Base-by-base conservation (phyloP, 495 filamentous ascomycete genomes). In the Penicillium cosmopolitanum region DNA sequence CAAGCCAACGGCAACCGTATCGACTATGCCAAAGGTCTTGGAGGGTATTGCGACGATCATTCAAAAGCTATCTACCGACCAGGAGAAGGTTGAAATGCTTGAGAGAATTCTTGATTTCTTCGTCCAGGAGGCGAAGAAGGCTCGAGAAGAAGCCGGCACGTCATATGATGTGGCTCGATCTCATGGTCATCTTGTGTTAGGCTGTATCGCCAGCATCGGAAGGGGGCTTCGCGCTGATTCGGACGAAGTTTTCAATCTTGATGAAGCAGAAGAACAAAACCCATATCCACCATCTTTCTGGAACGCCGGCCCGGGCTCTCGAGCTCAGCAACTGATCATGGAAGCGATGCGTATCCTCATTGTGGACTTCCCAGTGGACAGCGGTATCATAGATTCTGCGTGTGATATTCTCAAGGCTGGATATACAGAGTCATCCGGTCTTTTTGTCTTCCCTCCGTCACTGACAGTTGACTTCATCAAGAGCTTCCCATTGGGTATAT, bases 11-110 rank as follows among this genome's bases (percentile, higher is more conserved):
- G 80, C 89, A 8, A 90, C 92, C 28, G 80, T 82, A 13, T 74
- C 84, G 25, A 89, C 87, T 0, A 94, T 96, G 76, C 90, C 95
- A 62, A 84, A 83, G 46, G 85, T 98, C 3, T 73, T 96, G 12
- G 89, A 90, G 57, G 92, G 87, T 8, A 94, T 97, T 54, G 85
- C 92, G 8, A 85, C 87, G 13, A 90, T 98, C 55, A 85, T 96
- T 36, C 92, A 97, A 65, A 91, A 89, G 35, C 73, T 95, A 28
- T 78, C 82, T 7, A 75, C 82, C 0, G 87, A 95, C 53, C 74
- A 81, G 40, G 73, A 83, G 40, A 90, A 90, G 67, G 71, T 84
- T 3, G 75, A 71, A 28, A 84, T 84, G 2, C 75, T 96, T 10
- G 81, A 84, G 52, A 75, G 82, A 53, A 80, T 98, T 11, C 74